Percentiles rank a stretch among this genome's conserved stretches.
phyloP scores from a whole-genome alignment of 129 eudicot species.

The Kitagawia praeruptora region DNA sequence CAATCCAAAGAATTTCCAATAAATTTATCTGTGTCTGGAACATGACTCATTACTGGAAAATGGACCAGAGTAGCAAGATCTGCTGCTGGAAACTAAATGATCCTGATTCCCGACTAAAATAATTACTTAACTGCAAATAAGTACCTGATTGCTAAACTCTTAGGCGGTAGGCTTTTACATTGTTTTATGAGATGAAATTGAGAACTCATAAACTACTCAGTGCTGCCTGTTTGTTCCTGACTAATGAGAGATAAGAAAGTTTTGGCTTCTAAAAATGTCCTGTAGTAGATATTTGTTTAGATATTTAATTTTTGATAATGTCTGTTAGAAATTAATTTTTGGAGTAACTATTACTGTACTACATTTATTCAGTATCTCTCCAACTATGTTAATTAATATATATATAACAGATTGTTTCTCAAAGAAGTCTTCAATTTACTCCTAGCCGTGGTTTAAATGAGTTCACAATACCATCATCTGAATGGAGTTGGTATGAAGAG shows the following conservation, averaged over 20 bases:
- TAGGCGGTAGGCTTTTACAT: neutral
- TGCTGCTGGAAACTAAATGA: neutral
- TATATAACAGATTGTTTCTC: constrained; percentile 40
- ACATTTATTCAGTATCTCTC: neutral
- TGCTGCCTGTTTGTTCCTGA: neutral
- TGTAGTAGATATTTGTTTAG: neutral
- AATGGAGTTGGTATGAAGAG: constrained; percentile 78
- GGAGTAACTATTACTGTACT: neutral
- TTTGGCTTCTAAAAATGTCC: neutral
- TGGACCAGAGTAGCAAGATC: neutral
- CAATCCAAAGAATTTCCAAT: neutral
- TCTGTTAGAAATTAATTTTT: no score
- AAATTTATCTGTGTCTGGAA: neutral
- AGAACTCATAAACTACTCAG: neutral
- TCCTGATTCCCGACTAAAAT: no score
- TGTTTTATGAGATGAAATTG: neutral
- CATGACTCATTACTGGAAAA: neutral
- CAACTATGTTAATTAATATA: constrained; percentile 7
- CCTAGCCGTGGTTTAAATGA: constrained; percentile 25
- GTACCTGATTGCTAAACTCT: neutral
- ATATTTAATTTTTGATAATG: neutral
- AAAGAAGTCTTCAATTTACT: constrained; percentile 25
- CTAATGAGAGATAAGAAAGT: neutral
- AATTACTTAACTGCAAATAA: no score
- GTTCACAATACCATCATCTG: constrained; percentile 27